A percentile compares a stretch with the other conserved stretches of the same genome.
phyloP scores from a whole-genome alignment of 2,329 filamentous ascomycete genomes.

The Acrocalymma vagum region DNA sequence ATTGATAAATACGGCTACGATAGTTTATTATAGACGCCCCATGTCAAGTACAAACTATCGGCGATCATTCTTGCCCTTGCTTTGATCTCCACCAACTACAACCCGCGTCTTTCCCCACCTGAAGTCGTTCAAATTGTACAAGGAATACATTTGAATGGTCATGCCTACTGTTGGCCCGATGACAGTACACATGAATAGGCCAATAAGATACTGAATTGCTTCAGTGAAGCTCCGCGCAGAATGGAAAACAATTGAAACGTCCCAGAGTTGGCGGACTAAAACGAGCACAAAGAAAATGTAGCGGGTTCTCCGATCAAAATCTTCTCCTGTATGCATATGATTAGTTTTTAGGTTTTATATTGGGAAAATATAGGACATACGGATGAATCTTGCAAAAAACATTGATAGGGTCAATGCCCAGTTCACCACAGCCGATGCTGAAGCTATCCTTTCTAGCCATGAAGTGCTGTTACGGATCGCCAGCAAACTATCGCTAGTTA shows the following conservation, averaged over 20 bases:
- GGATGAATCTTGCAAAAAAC: constrained; percentile 29
- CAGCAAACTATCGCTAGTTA: constrained; percentile 60
- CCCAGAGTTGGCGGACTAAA: too few species aligned
- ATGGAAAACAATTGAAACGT: constrained; percentile 26
- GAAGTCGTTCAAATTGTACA: constrained; percentile 56
- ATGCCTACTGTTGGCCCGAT: constrained; percentile 54
- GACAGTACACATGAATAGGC: constrained; percentile 34
- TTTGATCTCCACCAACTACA: too few species aligned
- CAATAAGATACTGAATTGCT: constrained; percentile 40
- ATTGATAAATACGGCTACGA: too few species aligned
- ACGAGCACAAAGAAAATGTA: too few species aligned
- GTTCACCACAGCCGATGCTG: constrained; percentile 27
- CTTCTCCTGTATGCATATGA: constrained; percentile 1
- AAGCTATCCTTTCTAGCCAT: constrained; percentile 52
- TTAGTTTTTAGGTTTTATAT: neutral
- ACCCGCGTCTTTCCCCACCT: constrained; percentile 58
- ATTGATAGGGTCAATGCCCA: constrained; percentile 26
- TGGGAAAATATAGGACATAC: constrained; percentile 1
- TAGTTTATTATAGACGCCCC: too few species aligned
- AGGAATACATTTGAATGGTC: constrained; percentile 52
- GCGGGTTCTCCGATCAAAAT: too few species aligned
- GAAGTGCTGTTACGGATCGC: constrained; percentile 55
- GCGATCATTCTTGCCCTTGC: too few species aligned
- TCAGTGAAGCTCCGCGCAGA: too few species aligned
- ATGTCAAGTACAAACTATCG: too few species aligned